phyloP scores from a whole-genome alignment of 1,284 basidiomycete species.

The Melampsora larici-populina region DNA sequence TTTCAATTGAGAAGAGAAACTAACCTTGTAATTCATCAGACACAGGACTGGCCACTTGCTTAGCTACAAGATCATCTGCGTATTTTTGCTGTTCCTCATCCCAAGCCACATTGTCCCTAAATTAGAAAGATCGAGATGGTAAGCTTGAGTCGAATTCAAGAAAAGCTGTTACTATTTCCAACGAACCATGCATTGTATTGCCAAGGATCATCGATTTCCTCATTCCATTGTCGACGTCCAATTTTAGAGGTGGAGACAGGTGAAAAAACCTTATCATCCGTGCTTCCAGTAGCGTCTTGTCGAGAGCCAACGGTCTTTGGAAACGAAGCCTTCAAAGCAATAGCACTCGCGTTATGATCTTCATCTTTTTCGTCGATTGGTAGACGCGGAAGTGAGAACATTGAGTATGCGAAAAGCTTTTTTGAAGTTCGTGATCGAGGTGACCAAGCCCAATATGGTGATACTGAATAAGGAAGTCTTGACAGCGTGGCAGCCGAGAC shows the following conservation, averaged over 20 bases:
- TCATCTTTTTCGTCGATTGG: conserved; percentile 17
- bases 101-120: conserved; percentile 41
- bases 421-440: no score
- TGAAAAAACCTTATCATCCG: background rate
- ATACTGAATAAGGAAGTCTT: no score
- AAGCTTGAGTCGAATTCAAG: background rate
- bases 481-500: no score
- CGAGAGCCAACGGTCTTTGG: conserved; percentile 4
- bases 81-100: conserved; percentile 35
- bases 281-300: background rate
- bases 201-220: conserved; percentile 31
- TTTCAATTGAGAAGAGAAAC: background rate
- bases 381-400: conserved; percentile 26
- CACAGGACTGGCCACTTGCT: conserved; percentile 36
- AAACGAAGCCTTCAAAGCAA: conserved; percentile 28
- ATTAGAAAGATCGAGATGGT: background rate
- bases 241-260: conserved; percentile 30
- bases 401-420: background rate
- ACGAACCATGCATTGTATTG: conserved; percentile 38
- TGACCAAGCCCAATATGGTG: no score
- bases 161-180: background rate
- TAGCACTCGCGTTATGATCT: conserved; percentile 34
- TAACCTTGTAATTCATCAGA: conserved; percentile 30
- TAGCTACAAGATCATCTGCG: conserved; percentile 19
- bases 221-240: conserved; percentile 29